Evolutionary conservation across 2,329 filamentous ascomycete genomes (phyloP).

Genomic region (Chalara sp.): DNA sequence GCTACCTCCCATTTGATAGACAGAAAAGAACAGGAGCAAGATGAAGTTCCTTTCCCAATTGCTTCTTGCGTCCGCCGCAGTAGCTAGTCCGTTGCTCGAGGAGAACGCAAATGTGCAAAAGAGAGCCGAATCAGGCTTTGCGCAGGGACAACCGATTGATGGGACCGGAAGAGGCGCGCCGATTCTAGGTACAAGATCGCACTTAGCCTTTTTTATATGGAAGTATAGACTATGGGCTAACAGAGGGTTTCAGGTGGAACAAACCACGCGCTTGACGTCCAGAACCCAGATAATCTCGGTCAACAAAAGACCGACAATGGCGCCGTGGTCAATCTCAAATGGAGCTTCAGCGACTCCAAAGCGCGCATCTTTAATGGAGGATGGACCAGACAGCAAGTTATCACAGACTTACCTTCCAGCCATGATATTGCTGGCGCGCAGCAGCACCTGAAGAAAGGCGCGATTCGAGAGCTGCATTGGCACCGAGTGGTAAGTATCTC

Average conservation of each 20-base stretch:
- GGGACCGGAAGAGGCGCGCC: conserved; percentile 50
- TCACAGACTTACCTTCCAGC: conserved; percentile 59
- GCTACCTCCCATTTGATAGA: too few relatives aligned
- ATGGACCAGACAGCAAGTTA: conserved; percentile 60
- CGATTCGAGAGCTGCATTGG: conserved; percentile 59
- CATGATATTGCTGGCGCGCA: conserved; percentile 62
- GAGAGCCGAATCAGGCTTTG: conserved; percentile 26
- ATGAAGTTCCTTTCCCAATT: too few relatives aligned
- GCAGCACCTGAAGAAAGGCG: conserved; percentile 60
- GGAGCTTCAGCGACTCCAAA: conserved; percentile 64
- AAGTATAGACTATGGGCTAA: background rate
- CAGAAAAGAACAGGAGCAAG: too few relatives aligned
- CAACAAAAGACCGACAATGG: conserved; percentile 56
- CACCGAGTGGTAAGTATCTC: conserved; percentile 29
- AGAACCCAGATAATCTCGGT: conserved; percentile 59
- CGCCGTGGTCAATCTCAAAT: conserved; percentile 59
- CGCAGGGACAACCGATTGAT: conserved; percentile 49
- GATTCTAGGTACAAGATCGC: conserved; percentile 40
- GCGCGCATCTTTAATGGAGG: conserved; percentile 55
- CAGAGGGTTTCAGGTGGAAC: conserved; percentile 47
- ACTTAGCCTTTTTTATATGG: background rate
- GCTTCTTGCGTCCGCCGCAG: too few relatives aligned
- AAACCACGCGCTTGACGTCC: conserved; percentile 51
- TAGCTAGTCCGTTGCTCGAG: too few relatives aligned
- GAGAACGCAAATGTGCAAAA: too few relatives aligned